phyloP scores from a whole-genome alignment of 2,329 filamentous ascomycete species.

The Endoconidiophora laricicola region DNA sequence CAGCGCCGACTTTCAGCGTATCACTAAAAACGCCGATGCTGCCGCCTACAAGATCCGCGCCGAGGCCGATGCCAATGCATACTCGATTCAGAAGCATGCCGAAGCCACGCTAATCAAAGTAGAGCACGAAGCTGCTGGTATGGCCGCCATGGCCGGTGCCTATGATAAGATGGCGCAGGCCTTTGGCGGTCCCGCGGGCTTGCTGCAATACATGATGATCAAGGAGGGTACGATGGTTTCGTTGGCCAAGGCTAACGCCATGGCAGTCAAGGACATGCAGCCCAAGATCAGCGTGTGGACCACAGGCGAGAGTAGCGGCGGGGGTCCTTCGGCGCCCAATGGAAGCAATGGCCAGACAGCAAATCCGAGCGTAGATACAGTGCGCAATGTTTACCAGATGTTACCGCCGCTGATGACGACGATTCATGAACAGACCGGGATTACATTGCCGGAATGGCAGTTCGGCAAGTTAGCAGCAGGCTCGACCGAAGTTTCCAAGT shows the following conservation, averaged over 20 bases:
- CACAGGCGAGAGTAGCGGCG: slow-evolving; percentile 40
- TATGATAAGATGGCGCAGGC: slow-evolving; percentile 55
- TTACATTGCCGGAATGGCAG: slow-evolving; percentile 63
- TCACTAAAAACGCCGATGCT: slow-evolving; percentile 35
- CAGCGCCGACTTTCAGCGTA: slow-evolving; percentile 23
- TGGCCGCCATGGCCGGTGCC: slow-evolving; percentile 63
- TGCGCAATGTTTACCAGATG: slow-evolving; percentile 72
- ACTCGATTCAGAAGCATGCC: slow-evolving; percentile 30
- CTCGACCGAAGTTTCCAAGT: slow-evolving; percentile 17
- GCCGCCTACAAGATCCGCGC: slow-evolving; percentile 28
- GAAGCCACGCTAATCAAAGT: slow-evolving; percentile 42
- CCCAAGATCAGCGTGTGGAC: slow-evolving; percentile 90
- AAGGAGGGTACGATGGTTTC: slow-evolving; percentile 64
- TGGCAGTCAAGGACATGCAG: slow-evolving; percentile 57
- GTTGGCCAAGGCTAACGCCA: slow-evolving; percentile 61
- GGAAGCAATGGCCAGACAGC: slow-evolving; percentile 13
- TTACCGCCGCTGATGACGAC: slow-evolving; percentile 69
- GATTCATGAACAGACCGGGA: slow-evolving; percentile 79
- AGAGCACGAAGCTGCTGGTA: slow-evolving; percentile 61
- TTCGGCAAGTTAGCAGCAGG: slow-evolving; percentile 31
- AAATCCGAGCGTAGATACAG: slow-evolving; percentile 35
- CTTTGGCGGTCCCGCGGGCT: slow-evolving; percentile 59
- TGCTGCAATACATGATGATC: slow-evolving; percentile 79
- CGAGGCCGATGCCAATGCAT: slow-evolving; percentile 26
- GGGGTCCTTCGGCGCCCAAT: slow-evolving; percentile 20